Percentiles rank a stretch among this genome's conserved stretches.
Evolutionary conservation across 2,329 filamentous ascomycete genomes (phyloP).

Genomic region (Parastagonospora nodorum): DNA sequence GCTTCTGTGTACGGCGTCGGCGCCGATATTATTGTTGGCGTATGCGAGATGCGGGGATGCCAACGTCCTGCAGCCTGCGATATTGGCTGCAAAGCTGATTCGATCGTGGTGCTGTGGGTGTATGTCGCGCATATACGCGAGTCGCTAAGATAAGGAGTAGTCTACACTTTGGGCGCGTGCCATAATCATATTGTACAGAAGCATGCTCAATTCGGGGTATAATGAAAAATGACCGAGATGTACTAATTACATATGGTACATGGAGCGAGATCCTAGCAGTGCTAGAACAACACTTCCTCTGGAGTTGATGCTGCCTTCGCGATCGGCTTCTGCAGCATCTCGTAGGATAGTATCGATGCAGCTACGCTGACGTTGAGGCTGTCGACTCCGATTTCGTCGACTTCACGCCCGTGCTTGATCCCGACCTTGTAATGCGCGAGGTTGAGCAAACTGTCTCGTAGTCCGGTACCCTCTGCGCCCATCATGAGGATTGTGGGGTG

Average conservation of each 20-base stretch:
- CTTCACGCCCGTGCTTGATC: conserved; percentile 61
- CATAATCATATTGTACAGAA: too few relatives aligned
- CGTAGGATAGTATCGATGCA: conserved; percentile 73
- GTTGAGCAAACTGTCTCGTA: conserved; percentile 44
- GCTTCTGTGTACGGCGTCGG: conserved; percentile 8
- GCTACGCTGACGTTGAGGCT: conserved; percentile 95
- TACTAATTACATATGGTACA: background rate
- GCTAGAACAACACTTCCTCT: conserved; percentile 31
- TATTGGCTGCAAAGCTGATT: conserved; percentile 5
- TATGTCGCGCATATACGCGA: conserved; percentile 10
- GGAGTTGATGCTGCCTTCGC: conserved; percentile 7
- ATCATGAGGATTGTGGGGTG: conserved; percentile 79
- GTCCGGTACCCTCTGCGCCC: conserved; percentile 40
- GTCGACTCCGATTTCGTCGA: conserved; percentile 68
- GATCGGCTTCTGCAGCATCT: conserved; percentile 62
- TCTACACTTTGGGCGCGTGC: background rate
- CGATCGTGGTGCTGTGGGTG: background rate
- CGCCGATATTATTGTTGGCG: conserved; percentile 1
- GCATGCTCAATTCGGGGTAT: background rate
- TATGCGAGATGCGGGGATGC: conserved; percentile 5
- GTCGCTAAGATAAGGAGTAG: conserved; percentile 9
- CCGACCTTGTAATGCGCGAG: conserved; percentile 68
- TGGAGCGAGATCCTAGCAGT: background rate
- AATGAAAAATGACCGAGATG: background rate
- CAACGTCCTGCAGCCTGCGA: conserved; percentile 9